Base-by-base conservation (phyloP, 306 rosid species). In the Herpetospermum pedunculosum region DNA sequence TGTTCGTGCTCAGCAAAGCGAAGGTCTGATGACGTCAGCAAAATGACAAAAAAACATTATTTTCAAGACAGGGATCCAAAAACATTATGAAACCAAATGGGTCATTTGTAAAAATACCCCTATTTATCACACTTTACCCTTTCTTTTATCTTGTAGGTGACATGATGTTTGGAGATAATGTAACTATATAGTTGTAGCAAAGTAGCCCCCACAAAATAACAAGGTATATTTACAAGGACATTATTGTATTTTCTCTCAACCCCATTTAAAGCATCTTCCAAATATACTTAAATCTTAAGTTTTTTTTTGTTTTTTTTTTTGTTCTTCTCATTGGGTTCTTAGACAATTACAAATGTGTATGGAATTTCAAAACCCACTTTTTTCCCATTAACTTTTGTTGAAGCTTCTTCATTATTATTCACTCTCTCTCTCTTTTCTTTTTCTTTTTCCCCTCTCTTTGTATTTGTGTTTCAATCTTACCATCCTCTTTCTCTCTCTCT, bases 351-450 rank as follows among this genome's bases (percentile, higher is more conserved):
- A 84, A 87, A 81, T 87, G 87, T 81, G 86, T 69, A 80, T 78
- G 76, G 77, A 85, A 88, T 86, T 87, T 89, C 87, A 85, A 80
- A 86, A 67, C 84, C 75, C 50, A 8, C n/a, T 38, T 83, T 88
- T 86, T 79, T 79, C 80, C 84, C 82, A 69, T 70, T 83, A 83
- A 80, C 93, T 89, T 92, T 92, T 81, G 73, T 72, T 92, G 90
- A 89, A 92, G 87, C 92, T 89, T 90, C 95, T 83, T 81, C 77
- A 43, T 79, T 70, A n/a, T n/a, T n/a, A n/a, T 73, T 48, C 73
- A 54, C 77, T 30, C 75, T 46, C 19, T 34, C 18, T n/a, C 40
- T 67, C 19, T 67, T n/a, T n/a, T n/a, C n/a, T 4, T 30, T 11
- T 52, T 29, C 5, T 0, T 5, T 30, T 16, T 2, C 23, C 7